phyloP scores from a whole-genome alignment of 805 yeast genomes.

The Metschnikowia baotianmanensis region DNA sequence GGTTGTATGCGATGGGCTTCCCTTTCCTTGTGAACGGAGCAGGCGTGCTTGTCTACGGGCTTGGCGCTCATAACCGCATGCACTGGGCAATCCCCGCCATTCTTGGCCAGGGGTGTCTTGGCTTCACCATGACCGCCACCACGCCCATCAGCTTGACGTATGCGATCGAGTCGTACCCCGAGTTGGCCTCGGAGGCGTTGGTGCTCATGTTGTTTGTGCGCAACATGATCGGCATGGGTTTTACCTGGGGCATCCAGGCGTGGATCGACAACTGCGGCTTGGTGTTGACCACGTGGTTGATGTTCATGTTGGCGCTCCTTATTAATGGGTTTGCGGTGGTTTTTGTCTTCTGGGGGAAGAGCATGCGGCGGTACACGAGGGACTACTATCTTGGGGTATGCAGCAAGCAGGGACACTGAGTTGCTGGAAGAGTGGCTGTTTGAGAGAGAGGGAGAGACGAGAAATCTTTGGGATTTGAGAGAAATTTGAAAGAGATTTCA shows the following conservation, averaged over 20 bases:
- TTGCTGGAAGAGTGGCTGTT: no score
- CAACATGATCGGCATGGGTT: conserved; percentile 45
- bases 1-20: conserved; percentile 51
- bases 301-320: conserved; percentile 43
- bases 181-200: conserved; percentile 43
- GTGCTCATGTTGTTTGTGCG: conserved; percentile 43
- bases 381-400: conserved; percentile 18
- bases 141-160: conserved; percentile 49
- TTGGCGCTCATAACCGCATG: conserved; percentile 54
- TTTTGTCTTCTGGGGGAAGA: conserved; percentile 43
- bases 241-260: conserved; percentile 46
- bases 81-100: conserved; percentile 54
- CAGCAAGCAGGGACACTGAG: background rate
- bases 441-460: no score
- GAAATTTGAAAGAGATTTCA: no score
- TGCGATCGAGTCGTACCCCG: conserved; percentile 53
- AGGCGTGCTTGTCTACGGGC: conserved; percentile 60
- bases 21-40: conserved; percentile 52
- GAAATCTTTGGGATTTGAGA: no score
- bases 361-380: conserved; percentile 35
- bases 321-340: conserved; percentile 40
- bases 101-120: conserved; percentile 55
- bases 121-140: conserved; percentile 52
- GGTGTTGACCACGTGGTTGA: conserved; percentile 42
- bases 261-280: conserved; percentile 44